These are phyloP conservation scores for Kurtzmaniella quercitrusa DNA, from an alignment of 1,139 yeast genomes.

Conservation along the genomic window DNA sequence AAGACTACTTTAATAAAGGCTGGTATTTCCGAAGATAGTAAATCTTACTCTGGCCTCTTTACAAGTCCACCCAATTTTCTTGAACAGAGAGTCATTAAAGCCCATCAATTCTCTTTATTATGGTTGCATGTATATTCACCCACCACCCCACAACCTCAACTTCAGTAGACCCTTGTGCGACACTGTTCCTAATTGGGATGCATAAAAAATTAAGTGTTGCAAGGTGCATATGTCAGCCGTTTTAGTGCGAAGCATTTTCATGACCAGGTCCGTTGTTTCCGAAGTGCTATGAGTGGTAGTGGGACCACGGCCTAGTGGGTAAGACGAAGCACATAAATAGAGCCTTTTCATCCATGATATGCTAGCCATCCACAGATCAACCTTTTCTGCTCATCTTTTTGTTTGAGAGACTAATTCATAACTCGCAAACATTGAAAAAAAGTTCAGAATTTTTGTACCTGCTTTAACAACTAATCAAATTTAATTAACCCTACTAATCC, in stretches of 20 bases:
- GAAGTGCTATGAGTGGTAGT: neutral
- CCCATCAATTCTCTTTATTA: no score
- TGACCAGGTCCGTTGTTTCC: neutral
- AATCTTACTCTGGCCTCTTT: no score
- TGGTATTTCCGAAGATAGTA: no score
- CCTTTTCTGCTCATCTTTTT: neutral
- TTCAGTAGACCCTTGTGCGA: neutral
- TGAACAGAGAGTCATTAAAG: no score
- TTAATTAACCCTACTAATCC: neutral
- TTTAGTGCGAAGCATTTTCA: neutral
- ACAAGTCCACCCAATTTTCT: no score
- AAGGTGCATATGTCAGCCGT: conserved; percentile 1
- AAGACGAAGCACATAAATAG: neutral
- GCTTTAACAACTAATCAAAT: no score
- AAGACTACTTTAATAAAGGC: no score
- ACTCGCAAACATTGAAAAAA: neutral
- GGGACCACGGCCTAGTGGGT: neutral
- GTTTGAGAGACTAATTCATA: neutral
- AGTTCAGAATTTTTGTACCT: no score
- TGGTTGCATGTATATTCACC: no score
- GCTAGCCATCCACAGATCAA: neutral
- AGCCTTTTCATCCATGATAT: neutral
- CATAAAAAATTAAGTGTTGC: neutral
- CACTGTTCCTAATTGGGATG: neutral
- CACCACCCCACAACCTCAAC: neutral